Evolutionary conservation across 352 stramenopile species (phyloP), one percentile per base, ranked within the genome.

Genomic region (Pythium insidiosum): DNA sequence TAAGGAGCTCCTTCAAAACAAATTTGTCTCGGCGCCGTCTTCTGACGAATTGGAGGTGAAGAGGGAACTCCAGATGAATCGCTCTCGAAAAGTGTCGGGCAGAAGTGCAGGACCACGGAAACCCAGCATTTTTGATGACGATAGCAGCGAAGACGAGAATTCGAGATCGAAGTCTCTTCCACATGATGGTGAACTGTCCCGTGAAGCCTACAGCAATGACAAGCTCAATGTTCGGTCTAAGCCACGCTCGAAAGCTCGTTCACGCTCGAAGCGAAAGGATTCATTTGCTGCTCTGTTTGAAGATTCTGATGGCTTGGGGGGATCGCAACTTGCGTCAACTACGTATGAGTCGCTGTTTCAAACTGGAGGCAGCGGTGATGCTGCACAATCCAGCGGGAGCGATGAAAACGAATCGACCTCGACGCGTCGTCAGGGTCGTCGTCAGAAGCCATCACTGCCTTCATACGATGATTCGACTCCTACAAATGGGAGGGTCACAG

Each of bases 201-300:
- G n/a, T n/a, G n/a, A n/a, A n/a, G n/a, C n/a, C n/a, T n/a, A n/a
- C n/a, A n/a, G n/a, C n/a, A n/a, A n/a, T n/a, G n/a, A n/a, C n/a
- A n/a, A n/a, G n/a, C n/a, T n/a, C n/a, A n/a, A n/a, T n/a, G n/a
- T n/a, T n/a, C n/a, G n/a, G n/a, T n/a, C 26, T 29, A 10, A 21
- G 21, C 11, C 13, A 57, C 26, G 0, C 3, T 13, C 10, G 41
- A 48, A 19, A 46, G 38, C 4, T 30, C 13, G n/a, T n/a, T n/a
- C n/a, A 22, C 44, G 33, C 0, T 44, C n/a, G 7, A 63, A 66
- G 20, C 72, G 68, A 11, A 68, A 66, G 39, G 73, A 88, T 50
- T 90, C 77, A 1, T 90, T 90, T 66, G 77, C 73, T 10, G 65
- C 63, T 52, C 37, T 90, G 33, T 90, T 90, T 54, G 77, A 86